Conservation (phyloP, 179 eudicot species). For the Camellia oleifera region DNA sequence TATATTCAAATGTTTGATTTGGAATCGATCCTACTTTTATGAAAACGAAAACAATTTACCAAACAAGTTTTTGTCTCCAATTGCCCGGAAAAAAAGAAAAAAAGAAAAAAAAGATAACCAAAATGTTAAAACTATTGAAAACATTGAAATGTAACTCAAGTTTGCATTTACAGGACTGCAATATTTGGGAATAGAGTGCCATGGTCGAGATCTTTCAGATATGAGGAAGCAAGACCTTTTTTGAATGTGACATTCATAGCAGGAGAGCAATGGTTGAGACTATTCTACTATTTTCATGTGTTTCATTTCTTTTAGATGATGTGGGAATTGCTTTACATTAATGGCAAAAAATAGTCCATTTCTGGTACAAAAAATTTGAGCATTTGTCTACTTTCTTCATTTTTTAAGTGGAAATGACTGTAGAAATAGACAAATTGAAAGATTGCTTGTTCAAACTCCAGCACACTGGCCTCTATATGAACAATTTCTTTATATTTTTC, state of each 20-base stretch:
- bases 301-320: neutral
- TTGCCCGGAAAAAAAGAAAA: too few relatives aligned
- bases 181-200: slow-evolving; percentile 62
- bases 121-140: neutral
- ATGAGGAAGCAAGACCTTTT: slow-evolving; percentile 50
- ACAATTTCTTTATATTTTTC: too few relatives aligned
- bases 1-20: too few relatives aligned
- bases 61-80: too few relatives aligned
- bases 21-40: too few relatives aligned
- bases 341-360: neutral
- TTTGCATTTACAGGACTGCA: slow-evolving; percentile 41
- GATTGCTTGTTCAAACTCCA: too few relatives aligned
- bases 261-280: slow-evolving; percentile 74
- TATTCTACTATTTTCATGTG: slow-evolving; percentile 22
- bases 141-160: neutral
- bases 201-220: slow-evolving; percentile 59
- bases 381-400: neutral
- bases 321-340: neutral
- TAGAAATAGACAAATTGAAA: too few relatives aligned
- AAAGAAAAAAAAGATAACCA: too few relatives aligned
- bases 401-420: too few relatives aligned
- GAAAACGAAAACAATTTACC: too few relatives aligned
- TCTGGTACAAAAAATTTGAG: neutral
- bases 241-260: slow-evolving; percentile 54
- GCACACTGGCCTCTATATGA: too few relatives aligned